Conservation (phyloP, 192 early-diverging fungal species). For the Coemansia aciculifera region DNA sequence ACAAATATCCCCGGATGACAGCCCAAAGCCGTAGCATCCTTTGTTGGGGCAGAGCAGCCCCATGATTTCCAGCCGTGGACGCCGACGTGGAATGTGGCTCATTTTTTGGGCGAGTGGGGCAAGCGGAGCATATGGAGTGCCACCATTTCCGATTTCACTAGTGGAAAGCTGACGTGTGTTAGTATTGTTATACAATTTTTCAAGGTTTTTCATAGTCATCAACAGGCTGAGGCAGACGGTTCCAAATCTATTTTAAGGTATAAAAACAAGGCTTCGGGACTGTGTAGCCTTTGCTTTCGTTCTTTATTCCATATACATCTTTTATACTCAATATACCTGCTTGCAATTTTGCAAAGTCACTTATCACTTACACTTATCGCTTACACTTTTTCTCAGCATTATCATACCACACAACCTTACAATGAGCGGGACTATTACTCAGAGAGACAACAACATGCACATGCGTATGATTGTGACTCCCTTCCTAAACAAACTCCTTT, state of each 20-base stretch:
- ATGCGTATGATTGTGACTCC: conserved; percentile 70
- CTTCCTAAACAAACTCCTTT: conserved; percentile 92
- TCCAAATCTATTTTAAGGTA: background rate
- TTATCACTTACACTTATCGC: background rate
- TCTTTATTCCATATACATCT: background rate
- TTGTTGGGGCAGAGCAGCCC: background rate
- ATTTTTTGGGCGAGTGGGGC: conserved; percentile 52
- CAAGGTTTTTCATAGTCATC: too few species aligned
- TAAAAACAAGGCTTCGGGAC: background rate
- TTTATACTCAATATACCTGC: background rate
- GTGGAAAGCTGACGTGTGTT: background rate
- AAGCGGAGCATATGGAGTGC: conserved; percentile 40
- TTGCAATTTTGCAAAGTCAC: background rate
- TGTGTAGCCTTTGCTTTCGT: background rate
- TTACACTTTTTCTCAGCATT: background rate
- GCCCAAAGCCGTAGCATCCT: background rate
- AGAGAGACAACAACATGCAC: conserved; percentile 38
- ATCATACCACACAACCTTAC: background rate
- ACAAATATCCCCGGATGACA: background rate
- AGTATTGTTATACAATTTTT: background rate
- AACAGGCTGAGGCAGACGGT: background rate
- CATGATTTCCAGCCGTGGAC: background rate
- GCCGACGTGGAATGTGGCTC: conserved; percentile 48
- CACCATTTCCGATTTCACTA: conserved; percentile 22
- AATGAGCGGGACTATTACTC: conserved; percentile 27